Base-by-base conservation (phyloP, 139 green algal species). In the Volvox reticuliferus region DNA sequence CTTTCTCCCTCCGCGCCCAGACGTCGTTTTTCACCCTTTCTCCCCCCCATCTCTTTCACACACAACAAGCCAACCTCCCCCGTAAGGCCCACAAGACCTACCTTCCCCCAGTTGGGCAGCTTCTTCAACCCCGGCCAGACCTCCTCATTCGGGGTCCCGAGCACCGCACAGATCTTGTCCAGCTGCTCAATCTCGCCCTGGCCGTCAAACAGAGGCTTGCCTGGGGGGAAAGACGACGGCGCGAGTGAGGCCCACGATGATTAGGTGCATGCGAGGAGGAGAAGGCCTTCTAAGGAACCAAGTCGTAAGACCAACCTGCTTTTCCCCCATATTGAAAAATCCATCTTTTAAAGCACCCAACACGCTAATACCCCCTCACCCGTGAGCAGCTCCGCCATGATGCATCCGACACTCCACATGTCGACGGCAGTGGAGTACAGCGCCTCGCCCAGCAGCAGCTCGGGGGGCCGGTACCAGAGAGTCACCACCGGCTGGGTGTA, bases 341-440 rank as follows among this genome's bases (percentile, higher is more conserved):
- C n/a, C n/a, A n/a, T n/a, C 44, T 9, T 55, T 55, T 9, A 55
- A 55, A 9, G 9, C 44, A 26, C 50, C 55, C 80, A 76, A 61
- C 28, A 26, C n/a, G n/a, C n/a, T n/a, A n/a, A n/a, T n/a, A n/a
- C 22, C 44, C 63, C 1, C 84, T 5, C 79, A 91, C 91, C 88
- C 36, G 82, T 95, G 37, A 99, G 92, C 63, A 99, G 94, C 95
- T 99, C 98, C 14, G 92, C 98, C 95, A 99, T 97, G 94, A 99
- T 98, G 93, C 97, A 99, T 22, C 98, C 98, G 17, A 97, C 69
- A n/a, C 91, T 95, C 97, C 98, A 99, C 89, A 98, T 94, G 94
- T 99, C 97, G 20, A 99, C 92, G 0, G 95, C 95, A 0, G 97
- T 98, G 26, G 89, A 96, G 95, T 99, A 99, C 35, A 92, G 86